phyloP scores from a whole-genome alignment of 2,329 filamentous ascomycete genomes.

The Colletotrichum spaethianum region DNA sequence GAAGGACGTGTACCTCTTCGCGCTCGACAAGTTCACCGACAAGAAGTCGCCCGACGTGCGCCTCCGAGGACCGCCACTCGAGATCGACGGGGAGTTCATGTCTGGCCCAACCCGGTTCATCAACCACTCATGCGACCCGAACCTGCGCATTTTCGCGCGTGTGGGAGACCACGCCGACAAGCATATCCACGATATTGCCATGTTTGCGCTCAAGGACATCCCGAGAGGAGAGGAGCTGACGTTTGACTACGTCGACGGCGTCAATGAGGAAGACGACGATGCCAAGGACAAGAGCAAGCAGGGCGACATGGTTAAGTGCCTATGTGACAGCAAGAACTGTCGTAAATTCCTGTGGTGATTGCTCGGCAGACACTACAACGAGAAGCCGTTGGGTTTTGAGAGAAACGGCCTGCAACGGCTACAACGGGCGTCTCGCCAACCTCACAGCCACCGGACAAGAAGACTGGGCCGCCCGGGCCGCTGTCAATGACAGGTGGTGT shows the following conservation, averaged over 20 bases:
- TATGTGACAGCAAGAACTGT: slow-evolving; percentile 77
- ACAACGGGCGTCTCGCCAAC: background rate
- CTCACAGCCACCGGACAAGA: background rate
- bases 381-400: too few relatives aligned
- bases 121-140: slow-evolving; percentile 86
- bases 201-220: slow-evolving; percentile 81
- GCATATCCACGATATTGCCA: slow-evolving; percentile 81
- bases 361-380: too few relatives aligned
- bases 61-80: slow-evolving; percentile 69
- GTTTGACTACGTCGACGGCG: slow-evolving; percentile 83
- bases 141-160: slow-evolving; percentile 83
- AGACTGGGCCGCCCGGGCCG: background rate
- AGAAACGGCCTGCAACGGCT: too few relatives aligned
- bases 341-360: slow-evolving; percentile 77
- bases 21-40: slow-evolving; percentile 84
- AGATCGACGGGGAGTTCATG: slow-evolving; percentile 81
- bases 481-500: slow-evolving; percentile 4
- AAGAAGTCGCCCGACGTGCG: slow-evolving; percentile 68
- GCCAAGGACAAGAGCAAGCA: slow-evolving; percentile 63
- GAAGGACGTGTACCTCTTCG: slow-evolving; percentile 87
- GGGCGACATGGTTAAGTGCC: slow-evolving; percentile 69
- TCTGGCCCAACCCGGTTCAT: slow-evolving; percentile 86
- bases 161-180: slow-evolving; percentile 83
- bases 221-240: slow-evolving; percentile 78
- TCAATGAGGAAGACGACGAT: slow-evolving; percentile 64